Evolutionary conservation across 495 filamentous ascomycete genomes (phyloP), one percentile per base, ranked within the genome.

Genomic region (Hypoxylon intermedium): DNA sequence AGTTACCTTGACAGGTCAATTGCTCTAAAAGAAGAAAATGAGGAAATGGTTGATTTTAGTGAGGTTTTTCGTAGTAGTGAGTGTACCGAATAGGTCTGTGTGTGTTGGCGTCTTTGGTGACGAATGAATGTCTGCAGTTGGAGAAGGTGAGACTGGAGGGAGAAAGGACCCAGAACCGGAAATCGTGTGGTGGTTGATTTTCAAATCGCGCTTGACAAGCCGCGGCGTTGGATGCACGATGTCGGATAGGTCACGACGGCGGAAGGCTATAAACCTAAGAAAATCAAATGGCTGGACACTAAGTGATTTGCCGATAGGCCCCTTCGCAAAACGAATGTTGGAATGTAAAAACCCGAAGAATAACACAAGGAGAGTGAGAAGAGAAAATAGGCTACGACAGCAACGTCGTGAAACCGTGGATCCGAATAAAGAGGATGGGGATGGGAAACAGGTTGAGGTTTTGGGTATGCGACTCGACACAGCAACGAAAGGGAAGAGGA

Each of bases 51-150:
- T 34, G 15, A 20, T 21, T 18, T 44, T 48, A 49, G 38, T 16
- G 45, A 57, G 42, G 37, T 15, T 40, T 44, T 44, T 57, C 15
- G 41, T 47, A 7, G 18, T 31, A 20, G 49, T 43, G 15, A 18
- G 7, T n/a, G 51, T 54, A 44, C 56, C 51, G 46, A n/a, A 60
- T 56, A 51, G 46, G 28, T 16, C 50, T 33, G 40, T 41, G 23
- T 63, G 57, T n/a, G 58, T 67, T 67, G 58, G 47, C 57, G 52
- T 47, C 64, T 66, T 55, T 34, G 53, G 44, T 63, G 52, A 62
- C 49, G 62, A 71, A 71, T 52, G 68, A 71, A 50, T 57, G 68
- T 71, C 45, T 67, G 47, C 30, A 66, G 66, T 67, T 71, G 66
- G 58, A 64, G 68, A 68, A 68, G 58, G 68, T 34, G 58, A 60